Base-by-base conservation (phyloP, 1,284 basidiomycete genomes). In the Ganoderma sinense region DNA sequence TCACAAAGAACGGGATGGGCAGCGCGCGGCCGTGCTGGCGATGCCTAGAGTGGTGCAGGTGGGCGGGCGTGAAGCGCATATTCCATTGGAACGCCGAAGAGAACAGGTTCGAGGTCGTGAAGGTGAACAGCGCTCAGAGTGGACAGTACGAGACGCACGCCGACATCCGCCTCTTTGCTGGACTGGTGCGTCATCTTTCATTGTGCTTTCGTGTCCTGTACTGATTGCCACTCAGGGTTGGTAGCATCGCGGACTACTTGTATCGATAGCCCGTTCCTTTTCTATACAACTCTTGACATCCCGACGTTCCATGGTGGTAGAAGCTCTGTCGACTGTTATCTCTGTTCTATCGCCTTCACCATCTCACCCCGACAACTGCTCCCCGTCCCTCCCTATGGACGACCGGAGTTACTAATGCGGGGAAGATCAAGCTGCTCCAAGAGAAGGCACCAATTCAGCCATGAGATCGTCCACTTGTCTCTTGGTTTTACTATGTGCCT, bases 41-140 rank as follows among this genome's bases (percentile, higher is more conserved):
- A 58, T 88, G 88, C 69, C 71, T 88, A 36, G 83, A 87, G 68
- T 88, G 86, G 86, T 88, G 86, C 75, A 77, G 80, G 48, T 89
- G 88, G 87, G 87, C 87, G 26, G 88, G 87, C 0, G 84, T 89
- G 69, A 88, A 84, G 79, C 82, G 86, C 45, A 83, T 89, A 53
- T 89, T 87, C 74, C 84, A 88, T 73, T 89, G 86, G 86, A 83
- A 87, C 72, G 79, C 77, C 14, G 78, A 77, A 26, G 78, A 79
- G 69, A 80, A 80, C 62, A 79, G 78, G 69, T 90, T 89, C 73
- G 80, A 86, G 61, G 83, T 86, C 69, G 82, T 90, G 70, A 89
- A 87, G 80, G 85, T 88, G 61, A 85, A 86, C 70, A 82, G 81
- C 63, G 79, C 79, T 29, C 77, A 80, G 67, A 73, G 74, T 20